Base-by-base conservation (phyloP, 352 stramenopile genomes). In the Pythium graminicola region DNA sequence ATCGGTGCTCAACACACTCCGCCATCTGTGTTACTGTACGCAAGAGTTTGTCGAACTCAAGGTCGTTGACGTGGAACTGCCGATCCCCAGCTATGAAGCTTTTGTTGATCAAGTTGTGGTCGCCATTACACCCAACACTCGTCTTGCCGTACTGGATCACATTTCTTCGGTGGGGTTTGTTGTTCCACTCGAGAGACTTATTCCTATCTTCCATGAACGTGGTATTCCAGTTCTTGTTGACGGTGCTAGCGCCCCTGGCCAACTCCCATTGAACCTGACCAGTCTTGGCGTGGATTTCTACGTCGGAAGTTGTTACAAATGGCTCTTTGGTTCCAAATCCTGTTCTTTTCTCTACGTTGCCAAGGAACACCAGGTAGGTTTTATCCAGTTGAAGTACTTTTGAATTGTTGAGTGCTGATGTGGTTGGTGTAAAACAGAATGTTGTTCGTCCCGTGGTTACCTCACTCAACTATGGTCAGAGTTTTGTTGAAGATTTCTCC, bases 11-110 rank as follows among this genome's bases (percentile, higher is more conserved):
- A 89, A 93, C 57, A 93, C 82, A 26, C 64, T 93, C 49, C 77
- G 80, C 14, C 80, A 90, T 51, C 58, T 93, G 54, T 93, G 82
- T 61, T 93, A 89, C 66, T 87, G 72, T 42, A 93, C 80, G 35
- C 82, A 93, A 67, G 82, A 93, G 54, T 88, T 90, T 36, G 82
- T 93, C n/a, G 77, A 90, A 45, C 77, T 93, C 60, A 90, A 90
- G 54, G 82, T 93, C 32, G 82, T 93, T 31, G 79, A 93, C 38
- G 67, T 89, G 0, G 67, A 81, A 49, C 67, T 93, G 17, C 82
- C 82, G 0, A 73, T 93, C 43, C 43, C 70, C 16, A 86, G 67
- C 50, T 87, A 88, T 50, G 79, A 90, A 43, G 62, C 51, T 31
- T 59, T 93, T 24, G 73, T 89, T 42, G 49, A 89, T 32, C 77